Evolutionary conservation across 306 rosid species (phyloP).

Genomic region (Quercus wislizeni): DNA sequence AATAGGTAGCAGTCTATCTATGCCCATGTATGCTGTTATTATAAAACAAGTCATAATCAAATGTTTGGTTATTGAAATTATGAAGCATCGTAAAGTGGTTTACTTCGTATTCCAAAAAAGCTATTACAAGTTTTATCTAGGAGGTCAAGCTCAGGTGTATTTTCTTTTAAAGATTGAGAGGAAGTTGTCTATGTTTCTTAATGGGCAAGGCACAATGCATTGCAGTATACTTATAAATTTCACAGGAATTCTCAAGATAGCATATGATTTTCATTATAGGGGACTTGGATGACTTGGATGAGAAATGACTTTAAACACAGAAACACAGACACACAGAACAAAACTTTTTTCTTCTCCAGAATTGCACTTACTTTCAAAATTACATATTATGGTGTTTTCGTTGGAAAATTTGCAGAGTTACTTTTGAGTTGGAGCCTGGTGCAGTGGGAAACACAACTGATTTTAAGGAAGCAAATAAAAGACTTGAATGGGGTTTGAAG

Average conservation of each 20-base stretch:
- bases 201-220: not conserved
- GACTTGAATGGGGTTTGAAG: slow-evolving; percentile 85
- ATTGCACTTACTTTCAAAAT: not conserved
- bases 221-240: not conserved
- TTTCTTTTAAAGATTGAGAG: not conserved
- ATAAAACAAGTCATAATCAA: not conserved
- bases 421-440: slow-evolving; percentile 87
- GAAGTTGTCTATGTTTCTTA: not conserved
- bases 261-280: not conserved
- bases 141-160: not conserved
- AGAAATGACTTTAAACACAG: not conserved
- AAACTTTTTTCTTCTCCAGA: not conserved
- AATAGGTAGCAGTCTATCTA: not conserved
- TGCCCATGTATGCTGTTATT: not conserved
- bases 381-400: not conserved
- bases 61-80: not conserved
- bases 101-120: not conserved
- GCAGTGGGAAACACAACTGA: slow-evolving; percentile 82
- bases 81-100: not conserved
- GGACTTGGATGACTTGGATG: not conserved
- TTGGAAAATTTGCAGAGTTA: slow-evolving; percentile 48
- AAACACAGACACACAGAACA: not conserved
- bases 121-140: not conserved
- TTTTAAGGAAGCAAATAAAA: slow-evolving; percentile 78
- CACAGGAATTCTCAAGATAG: not conserved